These are phyloP conservation scores for Gossypium schwendimanii DNA, from an alignment of 441 rosid species.

Conservation along the genomic window DNA sequence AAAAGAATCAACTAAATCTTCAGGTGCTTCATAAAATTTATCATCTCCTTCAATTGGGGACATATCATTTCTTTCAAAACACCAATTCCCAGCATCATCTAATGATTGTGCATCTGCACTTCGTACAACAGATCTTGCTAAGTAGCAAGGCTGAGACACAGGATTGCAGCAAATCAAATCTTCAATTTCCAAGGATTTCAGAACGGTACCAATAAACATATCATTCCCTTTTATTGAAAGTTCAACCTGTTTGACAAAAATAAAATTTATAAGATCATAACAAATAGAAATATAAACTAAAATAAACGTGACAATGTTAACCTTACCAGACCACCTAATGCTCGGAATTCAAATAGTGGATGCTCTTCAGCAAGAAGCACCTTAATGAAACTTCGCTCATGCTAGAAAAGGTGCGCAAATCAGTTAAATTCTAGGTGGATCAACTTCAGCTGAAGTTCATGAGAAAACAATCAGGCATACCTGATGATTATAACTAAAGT, in stretches of 20 bases:
- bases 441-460: constrained; percentile 14
- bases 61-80: not conserved
- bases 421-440: constrained; percentile 27
- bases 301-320: constrained; percentile 11
- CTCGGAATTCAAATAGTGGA: constrained; percentile 76
- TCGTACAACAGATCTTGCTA: constrained; percentile 81
- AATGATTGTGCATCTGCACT: constrained; percentile 38
- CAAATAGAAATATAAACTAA: constrained; percentile 16
- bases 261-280: constrained; percentile 9
- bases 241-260: constrained; percentile 57
- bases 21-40: constrained; percentile 85
- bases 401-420: constrained; percentile 35
- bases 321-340: constrained; percentile 89
- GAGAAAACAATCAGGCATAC: constrained; percentile 30
- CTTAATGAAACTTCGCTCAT: constrained; percentile 49
- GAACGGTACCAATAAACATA: constrained; percentile 77
- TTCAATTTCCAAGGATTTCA: constrained; percentile 94
- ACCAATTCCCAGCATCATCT: constrained; percentile 35
- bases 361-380: constrained; percentile 80
- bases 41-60: constrained; percentile 78
- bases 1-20: constrained; percentile 55
- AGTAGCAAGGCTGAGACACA: constrained; percentile 50
- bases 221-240: constrained; percentile 70
- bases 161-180: constrained; percentile 61
- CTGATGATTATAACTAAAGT: constrained; percentile 62